These are phyloP conservation scores for Rhinocladiella similis DNA, from an alignment of 2,329 filamentous ascomycete genomes.

Conservation along the genomic window DNA sequence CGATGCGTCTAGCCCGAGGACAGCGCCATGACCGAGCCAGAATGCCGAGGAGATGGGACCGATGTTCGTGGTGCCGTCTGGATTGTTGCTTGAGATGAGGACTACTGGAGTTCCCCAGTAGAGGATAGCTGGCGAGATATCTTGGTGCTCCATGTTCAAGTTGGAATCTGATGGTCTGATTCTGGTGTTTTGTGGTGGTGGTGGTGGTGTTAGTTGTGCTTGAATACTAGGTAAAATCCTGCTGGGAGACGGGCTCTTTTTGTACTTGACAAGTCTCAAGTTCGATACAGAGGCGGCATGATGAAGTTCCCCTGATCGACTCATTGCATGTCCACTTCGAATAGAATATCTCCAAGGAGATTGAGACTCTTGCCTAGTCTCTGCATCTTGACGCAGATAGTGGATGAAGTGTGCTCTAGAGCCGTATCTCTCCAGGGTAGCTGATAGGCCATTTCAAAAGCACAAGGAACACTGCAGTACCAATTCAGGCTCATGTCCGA, in stretches of 20 bases:
- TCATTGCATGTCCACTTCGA: neutral
- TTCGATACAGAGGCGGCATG: neutral
- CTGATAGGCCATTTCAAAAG: slow-evolving; percentile 14
- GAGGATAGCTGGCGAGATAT: slow-evolving; percentile 21
- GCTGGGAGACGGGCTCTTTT: neutral
- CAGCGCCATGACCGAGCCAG: slow-evolving; percentile 46
- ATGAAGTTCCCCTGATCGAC: neutral
- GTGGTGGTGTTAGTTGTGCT: neutral
- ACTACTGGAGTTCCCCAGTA: slow-evolving; percentile 33
- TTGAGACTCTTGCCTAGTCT: neutral
- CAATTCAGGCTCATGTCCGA: too few species aligned
- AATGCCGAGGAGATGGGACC: slow-evolving; percentile 47
- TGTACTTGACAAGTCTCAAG: neutral
- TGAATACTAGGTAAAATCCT: neutral
- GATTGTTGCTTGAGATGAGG: slow-evolving; percentile 42
- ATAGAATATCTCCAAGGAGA: neutral
- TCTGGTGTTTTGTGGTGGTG: neutral
- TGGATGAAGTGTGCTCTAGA: neutral
- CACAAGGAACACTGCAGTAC: neutral
- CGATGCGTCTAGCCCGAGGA: slow-evolving; percentile 41
- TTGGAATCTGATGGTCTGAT: neutral
- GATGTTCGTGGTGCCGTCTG: slow-evolving; percentile 45
- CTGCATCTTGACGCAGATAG: neutral
- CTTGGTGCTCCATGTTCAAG: slow-evolving; percentile 12
- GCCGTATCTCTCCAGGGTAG: neutral